Conservation (phyloP, 257 asterid species). For the Fraxinus pennsylvanica region DNA sequence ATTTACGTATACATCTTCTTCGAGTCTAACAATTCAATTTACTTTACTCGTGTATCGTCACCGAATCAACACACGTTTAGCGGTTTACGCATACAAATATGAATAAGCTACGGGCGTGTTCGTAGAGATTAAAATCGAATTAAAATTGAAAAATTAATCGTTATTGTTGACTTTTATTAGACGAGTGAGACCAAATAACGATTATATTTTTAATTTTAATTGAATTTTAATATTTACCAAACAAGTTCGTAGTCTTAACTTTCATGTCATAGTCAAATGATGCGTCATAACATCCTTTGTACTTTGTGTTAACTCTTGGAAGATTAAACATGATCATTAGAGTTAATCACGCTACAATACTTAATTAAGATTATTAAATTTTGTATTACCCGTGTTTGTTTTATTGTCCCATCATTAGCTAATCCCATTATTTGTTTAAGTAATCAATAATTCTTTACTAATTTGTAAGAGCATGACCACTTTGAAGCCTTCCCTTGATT, state of each 20-base stretch:
- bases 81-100: no score
- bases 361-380: background rate
- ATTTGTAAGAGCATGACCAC: background rate
- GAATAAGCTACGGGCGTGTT: no score
- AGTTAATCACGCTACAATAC: background rate
- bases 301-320: background rate
- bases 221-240: no score
- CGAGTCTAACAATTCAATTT: no score
- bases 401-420: background rate
- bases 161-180: no score
- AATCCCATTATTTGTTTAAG: background rate
- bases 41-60: no score
- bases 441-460: background rate
- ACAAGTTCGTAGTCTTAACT: background rate
- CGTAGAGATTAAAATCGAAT: no score
- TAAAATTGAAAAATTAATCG: no score
- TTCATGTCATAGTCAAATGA: background rate
- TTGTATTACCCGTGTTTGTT: background rate
- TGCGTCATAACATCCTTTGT: background rate
- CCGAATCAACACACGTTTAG: no score
- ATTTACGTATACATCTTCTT: no score
- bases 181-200: no score
- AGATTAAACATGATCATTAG: background rate
- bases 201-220: no score
- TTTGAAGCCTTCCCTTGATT: background rate